phyloP scores from a whole-genome alignment of 2,329 filamentous ascomycete species.

The Claviceps sp. region DNA sequence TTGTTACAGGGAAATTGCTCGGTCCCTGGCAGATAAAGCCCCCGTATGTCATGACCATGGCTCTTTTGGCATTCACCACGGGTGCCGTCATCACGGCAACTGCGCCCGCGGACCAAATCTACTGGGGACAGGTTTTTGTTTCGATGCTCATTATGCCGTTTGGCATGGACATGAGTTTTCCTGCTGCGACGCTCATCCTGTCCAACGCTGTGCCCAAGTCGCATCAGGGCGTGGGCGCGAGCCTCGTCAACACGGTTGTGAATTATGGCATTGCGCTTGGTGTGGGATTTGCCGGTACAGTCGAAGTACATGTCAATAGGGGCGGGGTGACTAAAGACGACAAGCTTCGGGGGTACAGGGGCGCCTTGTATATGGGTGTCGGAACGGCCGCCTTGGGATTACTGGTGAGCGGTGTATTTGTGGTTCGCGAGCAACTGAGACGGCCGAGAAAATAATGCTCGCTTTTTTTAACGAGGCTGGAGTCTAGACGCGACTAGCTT shows the following conservation, averaged over 20 bases:
- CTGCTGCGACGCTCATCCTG: constrained; percentile 46
- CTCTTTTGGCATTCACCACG: constrained; percentile 28
- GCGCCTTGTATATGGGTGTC: constrained; percentile 22
- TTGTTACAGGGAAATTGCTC: constrained; percentile 30
- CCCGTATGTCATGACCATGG: constrained; percentile 28
- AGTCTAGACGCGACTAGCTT: no score
- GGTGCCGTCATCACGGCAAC: constrained; percentile 31
- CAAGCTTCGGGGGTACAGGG: constrained; percentile 8
- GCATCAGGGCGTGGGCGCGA: constrained; percentile 34
- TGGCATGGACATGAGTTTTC: constrained; percentile 56
- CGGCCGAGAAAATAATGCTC: no score
- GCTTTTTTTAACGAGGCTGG: no score
- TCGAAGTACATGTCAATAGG: constrained; percentile 32
- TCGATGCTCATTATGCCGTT: constrained; percentile 43
- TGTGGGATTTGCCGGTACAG: constrained; percentile 51
- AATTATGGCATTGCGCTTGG: constrained; percentile 57
- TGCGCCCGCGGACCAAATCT: constrained; percentile 40
- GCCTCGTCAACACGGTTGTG: constrained; percentile 49
- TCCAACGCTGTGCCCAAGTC: constrained; percentile 34
- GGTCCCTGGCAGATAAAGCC: constrained; percentile 23
- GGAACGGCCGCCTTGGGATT: constrained; percentile 19
- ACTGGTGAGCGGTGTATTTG: constrained; percentile 3
- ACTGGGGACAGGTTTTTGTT: constrained; percentile 53
- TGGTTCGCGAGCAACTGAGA: constrained; percentile 1
- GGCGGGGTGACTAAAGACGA: constrained; percentile 9